Evolutionary conservation across 352 stramenopile species (phyloP), one percentile per base, ranked within the genome.

Genomic region (Phytophthora vignae): DNA sequence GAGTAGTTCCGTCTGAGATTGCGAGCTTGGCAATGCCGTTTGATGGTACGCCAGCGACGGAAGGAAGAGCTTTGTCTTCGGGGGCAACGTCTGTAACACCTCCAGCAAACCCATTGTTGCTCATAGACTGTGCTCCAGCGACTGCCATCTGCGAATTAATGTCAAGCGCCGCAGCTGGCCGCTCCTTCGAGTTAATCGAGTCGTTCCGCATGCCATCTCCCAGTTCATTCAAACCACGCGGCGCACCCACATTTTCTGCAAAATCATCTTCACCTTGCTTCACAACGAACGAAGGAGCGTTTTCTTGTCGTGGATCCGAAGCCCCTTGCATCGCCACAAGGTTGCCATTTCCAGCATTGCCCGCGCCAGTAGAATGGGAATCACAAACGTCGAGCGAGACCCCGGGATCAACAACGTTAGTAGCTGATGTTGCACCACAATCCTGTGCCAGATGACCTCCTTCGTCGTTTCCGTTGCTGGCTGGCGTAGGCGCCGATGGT

Each of bases 271-370:
- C 22, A 59, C 15, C 46, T 49, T 17, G 25, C 36, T 48, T 12
- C 17, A 19, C 15, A 49, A 10, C 12, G 1, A 21, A 8, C 14
- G 40, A 49, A 49, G 0, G 14, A 0, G 15, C 6, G 17, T 8
- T 56, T 12, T 57, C 5, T 57, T 62, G 22, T 42, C 6, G 17
- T 60, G n/a, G 5, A n/a, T 52, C 36, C 17, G 60, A 49, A 65
- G 60, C 14, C 60, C 53, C 21, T 54, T 59, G 63, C 53, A 38
- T 14, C 14, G 25, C 49, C 60, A 64, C 12, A 15, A 10, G 25
- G 22, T 0, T 19, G 50, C 46, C 55, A 29, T 38, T n/a, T 15
- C 56, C 17, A 64, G 36, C 11, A 5, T 19, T 17, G 48, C n/a
- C 33, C 21, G 15, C 60, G 46, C n/a, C n/a, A 33, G 50, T n/a